Base-by-base conservation (phyloP, 768 basidiomycete genomes). In the Boletus rubroflammeus region DNA sequence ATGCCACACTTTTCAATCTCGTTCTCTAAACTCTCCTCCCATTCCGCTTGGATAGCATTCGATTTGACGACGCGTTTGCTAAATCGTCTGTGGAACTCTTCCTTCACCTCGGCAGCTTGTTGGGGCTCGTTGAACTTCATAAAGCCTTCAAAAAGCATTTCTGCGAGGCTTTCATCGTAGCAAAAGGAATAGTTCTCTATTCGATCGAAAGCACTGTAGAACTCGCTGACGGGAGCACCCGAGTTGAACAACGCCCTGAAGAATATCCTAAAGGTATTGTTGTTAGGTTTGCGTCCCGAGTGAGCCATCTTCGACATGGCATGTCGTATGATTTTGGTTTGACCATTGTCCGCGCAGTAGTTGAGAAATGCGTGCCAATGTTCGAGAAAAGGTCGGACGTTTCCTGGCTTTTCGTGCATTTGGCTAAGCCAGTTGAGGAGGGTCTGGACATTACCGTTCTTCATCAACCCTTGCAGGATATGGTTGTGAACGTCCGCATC, bases 301-400 rank as follows among this genome's bases (percentile, higher is more conserved):
- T 68, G 63, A 38, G 63, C 68, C 75, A 76, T 76, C 54, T 56
- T 69, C 59, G 55, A 72, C 63, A 56, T 77, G 63, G 57, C 63
- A 21, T 63, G 63, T 23, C 64, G 68, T 36, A 71, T 55, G 11
- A 66, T 42, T 29, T 50, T 62, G 42, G 62, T 55, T 48, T 69
- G 65, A 14, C 67, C 71, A 21, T 51, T 54, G 51, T 62, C 59
- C 38, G 59, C 63, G 53, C 75, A 77, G 17, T 65, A 67, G 35
- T 78, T 72, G 34, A 88, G 69, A 56, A 84, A 76, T 10, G 75
- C 55, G 56, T 85, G 79, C 72, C 82, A 83, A 53, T 84, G 82
- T 21, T 78, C 72, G 35, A 78, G 67, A 23, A 77, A 76, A 0
- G 84, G 83, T 5, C 64, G 65, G 41, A 77, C 57, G 34, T 75